Conservation (phyloP, 495 filamentous ascomycete species). For the Penicillium crystallinum region DNA sequence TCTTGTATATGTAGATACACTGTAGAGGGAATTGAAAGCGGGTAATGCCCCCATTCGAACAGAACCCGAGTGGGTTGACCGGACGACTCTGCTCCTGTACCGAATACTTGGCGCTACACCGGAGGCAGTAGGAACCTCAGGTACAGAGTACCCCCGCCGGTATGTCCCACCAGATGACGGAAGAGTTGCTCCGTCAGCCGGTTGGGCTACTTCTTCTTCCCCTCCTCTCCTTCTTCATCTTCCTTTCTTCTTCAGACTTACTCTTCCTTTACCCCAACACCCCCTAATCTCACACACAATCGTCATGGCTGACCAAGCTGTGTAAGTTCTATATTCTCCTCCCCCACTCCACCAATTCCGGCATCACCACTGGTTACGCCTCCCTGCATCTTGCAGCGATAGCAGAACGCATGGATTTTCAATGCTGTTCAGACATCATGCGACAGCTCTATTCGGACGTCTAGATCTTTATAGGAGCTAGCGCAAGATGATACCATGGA, state of each 20-base stretch:
- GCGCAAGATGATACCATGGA: slow-evolving; percentile 2
- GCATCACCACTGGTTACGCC: neutral
- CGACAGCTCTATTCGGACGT: neutral
- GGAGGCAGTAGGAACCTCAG: slow-evolving; percentile 7
- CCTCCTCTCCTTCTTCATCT: slow-evolving; percentile 13
- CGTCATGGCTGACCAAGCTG: slow-evolving; percentile 46
- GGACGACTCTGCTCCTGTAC: slow-evolving; percentile 43
- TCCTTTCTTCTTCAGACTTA: slow-evolving; percentile 11
- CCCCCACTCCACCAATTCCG: slow-evolving; percentile 3
- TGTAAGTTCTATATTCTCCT: slow-evolving; percentile 45
- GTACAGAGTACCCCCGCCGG: slow-evolving; percentile 22
- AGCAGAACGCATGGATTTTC: neutral
- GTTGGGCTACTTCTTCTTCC: slow-evolving; percentile 19
- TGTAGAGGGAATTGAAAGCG: slow-evolving; percentile 3
- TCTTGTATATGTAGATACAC: neutral
- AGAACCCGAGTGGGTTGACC: slow-evolving; percentile 32
- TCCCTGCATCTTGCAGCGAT: neutral
- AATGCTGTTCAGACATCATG: slow-evolving; percentile 2
- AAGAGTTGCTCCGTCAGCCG: slow-evolving; percentile 44
- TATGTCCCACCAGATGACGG: slow-evolving; percentile 42
- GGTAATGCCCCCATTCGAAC: slow-evolving; percentile 11
- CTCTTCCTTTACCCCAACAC: slow-evolving; percentile 9
- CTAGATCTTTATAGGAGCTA: neutral
- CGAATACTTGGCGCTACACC: slow-evolving; percentile 26
- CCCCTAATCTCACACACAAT: slow-evolving; percentile 9